Base-by-base conservation (phyloP, 2,329 filamentous ascomycete species). In the Talaromyces sp. region DNA sequence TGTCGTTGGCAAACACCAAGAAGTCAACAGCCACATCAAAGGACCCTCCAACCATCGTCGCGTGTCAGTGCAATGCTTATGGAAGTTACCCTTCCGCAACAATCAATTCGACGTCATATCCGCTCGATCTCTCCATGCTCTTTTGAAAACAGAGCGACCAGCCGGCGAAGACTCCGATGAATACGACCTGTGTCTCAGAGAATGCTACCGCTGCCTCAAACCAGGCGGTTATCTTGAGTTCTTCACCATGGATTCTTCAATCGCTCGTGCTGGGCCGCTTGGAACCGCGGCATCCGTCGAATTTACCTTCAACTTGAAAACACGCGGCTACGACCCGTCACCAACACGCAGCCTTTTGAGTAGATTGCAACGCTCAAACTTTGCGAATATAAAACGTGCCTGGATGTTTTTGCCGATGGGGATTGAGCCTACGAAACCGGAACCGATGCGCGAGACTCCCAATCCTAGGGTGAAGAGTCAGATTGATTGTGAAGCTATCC, bases 221-320 rank as follows among this genome's bases (percentile, higher is more conserved):
- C 93, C 94, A 0, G 93, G 92, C 60, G 95, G 95, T 37, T 94
- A 94, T 77, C 82, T 99, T 66, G 95, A 99, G 74, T 99, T 95
- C 80, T 89, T 88, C 68, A 80, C 98, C 52, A 86, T 98, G 70
- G 95, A 99, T 77, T 90, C 93, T 1, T 93, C 96, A 73, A 88
- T 99, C 70, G 88, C 96, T 68, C 93, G 93, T 69, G 89, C 92
- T 0, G 93, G 93, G 0, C 88, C 90, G 0, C 83, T 89, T 22
- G 92, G 89, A 41, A 88, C 92, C 65, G 92, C 92, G 54, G 90
- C 95, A 76, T 90, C 90, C 58, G 92, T 96, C 63, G 93, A 98
- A 78, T 98, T 99, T 73, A 90, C 90, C 47, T 96, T 95, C 82
- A 89, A 91, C 61, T 89, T 99, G 67, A 91, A 90, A 78, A 94